These are phyloP conservation scores for Gaeumannomyces tritici DNA, from an alignment of 2,329 filamentous ascomycete species.

Conservation along the genomic window DNA sequence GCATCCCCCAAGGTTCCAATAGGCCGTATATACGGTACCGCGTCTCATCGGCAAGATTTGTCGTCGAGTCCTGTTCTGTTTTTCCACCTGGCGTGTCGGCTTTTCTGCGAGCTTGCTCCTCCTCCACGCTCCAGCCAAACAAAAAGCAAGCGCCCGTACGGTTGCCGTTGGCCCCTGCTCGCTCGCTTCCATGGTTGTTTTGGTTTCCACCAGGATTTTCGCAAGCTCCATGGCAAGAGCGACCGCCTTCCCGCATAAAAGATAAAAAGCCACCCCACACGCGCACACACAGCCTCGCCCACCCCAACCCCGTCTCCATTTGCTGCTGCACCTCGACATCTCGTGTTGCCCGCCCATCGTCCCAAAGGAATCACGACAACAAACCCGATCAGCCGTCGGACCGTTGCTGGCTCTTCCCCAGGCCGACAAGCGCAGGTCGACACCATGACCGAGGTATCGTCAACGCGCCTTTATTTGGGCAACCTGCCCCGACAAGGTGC, in stretches of 20 bases:
- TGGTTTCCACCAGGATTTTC: background rate
- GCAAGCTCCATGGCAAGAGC: background rate
- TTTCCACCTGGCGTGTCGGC: background rate
- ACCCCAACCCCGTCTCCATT: background rate
- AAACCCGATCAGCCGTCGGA: background rate
- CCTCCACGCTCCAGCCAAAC: background rate
- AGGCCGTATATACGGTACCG: background rate
- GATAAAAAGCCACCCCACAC: background rate
- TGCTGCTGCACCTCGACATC: background rate
- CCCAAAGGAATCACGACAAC: background rate
- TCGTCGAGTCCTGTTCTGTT: background rate
- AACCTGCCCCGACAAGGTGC: slow-evolving; percentile 95
- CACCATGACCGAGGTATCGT: slow-evolving; percentile 78
- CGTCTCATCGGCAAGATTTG: background rate
- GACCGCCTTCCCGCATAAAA: background rate
- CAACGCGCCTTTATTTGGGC: slow-evolving; percentile 91
- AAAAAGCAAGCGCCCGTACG: background rate
- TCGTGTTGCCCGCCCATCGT: slow-evolving; percentile 7
- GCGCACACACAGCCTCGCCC: background rate
- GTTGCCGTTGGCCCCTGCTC: background rate
- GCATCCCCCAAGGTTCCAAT: background rate
- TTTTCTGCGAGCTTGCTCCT: background rate
- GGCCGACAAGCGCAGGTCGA: background rate
- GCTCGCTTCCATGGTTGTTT: too few species aligned
- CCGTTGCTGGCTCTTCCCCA: background rate